Conservation (phyloP, 2,329 filamentous ascomycete genomes). For the Phoma sp. region DNA sequence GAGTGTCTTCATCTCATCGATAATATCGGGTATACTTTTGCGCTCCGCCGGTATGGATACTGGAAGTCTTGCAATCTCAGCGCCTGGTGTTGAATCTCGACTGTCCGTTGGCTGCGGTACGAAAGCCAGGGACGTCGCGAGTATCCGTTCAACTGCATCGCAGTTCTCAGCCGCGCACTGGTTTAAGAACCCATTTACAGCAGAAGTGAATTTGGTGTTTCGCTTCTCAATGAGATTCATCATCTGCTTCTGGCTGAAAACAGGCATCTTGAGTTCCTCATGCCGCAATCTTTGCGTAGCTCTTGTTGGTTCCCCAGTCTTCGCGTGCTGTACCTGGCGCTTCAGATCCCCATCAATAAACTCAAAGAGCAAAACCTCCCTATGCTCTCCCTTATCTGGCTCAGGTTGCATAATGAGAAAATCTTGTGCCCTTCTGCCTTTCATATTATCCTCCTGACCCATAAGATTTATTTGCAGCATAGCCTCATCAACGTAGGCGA, state of each 20-base stretch:
- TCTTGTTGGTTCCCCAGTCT: conserved; percentile 74
- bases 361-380: conserved; percentile 85
- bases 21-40: conserved; percentile 80
- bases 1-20: conserved; percentile 79
- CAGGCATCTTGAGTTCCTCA: conserved; percentile 87
- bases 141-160: conserved; percentile 72
- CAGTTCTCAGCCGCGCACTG: conserved; percentile 67
- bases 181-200: conserved; percentile 78
- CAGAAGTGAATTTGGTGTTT: conserved; percentile 80
- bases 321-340: conserved; percentile 73
- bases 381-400: conserved; percentile 52
- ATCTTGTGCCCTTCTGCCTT: conserved; percentile 60
- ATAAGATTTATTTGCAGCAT: conserved; percentile 81
- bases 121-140: conserved; percentile 62
- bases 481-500: conserved; percentile 84
- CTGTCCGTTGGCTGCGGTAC: conserved; percentile 66
- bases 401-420: conserved; percentile 45
- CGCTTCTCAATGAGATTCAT: conserved; percentile 85
- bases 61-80: conserved; percentile 60
- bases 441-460: conserved; percentile 70
- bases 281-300: conserved; percentile 71
- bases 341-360: conserved; percentile 92
- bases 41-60: conserved; percentile 79
- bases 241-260: conserved; percentile 93
- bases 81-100: conserved; percentile 50